Evolutionary conservation across 768 basidiomycete genomes (phyloP).

Genomic region (Gelatoporia subvermispora): DNA sequence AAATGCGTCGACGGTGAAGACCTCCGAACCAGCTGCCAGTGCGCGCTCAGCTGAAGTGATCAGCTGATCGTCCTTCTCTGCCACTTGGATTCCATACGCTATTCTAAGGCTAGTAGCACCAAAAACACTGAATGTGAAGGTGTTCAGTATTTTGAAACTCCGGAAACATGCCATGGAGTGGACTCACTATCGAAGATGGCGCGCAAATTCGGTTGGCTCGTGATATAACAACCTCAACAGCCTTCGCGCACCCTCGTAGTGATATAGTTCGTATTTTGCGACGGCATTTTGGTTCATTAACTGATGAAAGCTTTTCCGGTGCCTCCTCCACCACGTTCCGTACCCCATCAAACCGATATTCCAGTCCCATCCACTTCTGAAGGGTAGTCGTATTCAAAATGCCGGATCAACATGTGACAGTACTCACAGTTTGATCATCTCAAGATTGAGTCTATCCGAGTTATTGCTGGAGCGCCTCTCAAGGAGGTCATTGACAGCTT

Average conservation of each 20-base stretch:
- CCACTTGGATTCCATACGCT: background rate
- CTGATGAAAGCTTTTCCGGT: background rate
- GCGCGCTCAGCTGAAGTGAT: background rate
- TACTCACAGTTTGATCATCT: too few relatives aligned
- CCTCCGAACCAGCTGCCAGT: background rate
- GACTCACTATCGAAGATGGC: background rate
- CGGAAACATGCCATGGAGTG: too few relatives aligned
- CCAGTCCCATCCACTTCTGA: background rate
- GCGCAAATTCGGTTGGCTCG: background rate
- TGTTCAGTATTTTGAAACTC: background rate
- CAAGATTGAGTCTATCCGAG: slow-evolving; percentile 13
- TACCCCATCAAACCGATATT: background rate
- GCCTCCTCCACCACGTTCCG: background rate
- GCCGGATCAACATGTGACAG: too few relatives aligned
- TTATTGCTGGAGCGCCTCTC: slow-evolving; percentile 25
- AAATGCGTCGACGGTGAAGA: background rate
- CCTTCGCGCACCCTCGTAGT: background rate
- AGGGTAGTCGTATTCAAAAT: background rate
- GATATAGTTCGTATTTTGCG: background rate
- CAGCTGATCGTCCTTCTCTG: background rate
- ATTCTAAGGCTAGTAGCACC: background rate
- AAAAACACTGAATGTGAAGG: too few relatives aligned
- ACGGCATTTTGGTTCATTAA: background rate
- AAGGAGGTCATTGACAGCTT: slow-evolving; percentile 5
- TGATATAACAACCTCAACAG: background rate